Evolutionary conservation across 805 yeast species (phyloP).

Genomic region (Candida taoyuanica): DNA sequence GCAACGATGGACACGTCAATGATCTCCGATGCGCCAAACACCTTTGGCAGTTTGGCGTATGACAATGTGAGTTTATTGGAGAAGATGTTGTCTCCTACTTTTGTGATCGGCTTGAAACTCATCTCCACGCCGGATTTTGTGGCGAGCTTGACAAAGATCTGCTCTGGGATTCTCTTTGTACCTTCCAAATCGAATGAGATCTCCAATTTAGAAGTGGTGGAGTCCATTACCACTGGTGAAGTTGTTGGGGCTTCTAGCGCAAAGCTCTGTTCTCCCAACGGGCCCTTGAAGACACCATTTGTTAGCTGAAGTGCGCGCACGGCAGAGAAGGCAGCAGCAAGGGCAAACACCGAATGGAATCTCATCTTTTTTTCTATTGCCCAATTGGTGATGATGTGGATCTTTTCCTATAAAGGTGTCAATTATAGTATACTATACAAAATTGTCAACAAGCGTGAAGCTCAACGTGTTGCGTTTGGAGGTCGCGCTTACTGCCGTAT

Average conservation of each 20-base stretch:
- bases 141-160: conserved; percentile 20
- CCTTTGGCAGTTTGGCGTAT: conserved; percentile 21
- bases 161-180: conserved; percentile 22
- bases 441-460: background rate
- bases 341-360: conserved; percentile 12
- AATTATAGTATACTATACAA: too few relatives aligned
- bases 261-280: conserved; percentile 13
- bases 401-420: background rate
- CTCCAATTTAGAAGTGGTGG: conserved; percentile 14
- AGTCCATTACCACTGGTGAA: conserved; percentile 16
- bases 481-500: background rate
- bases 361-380: conserved; percentile 9
- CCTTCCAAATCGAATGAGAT: conserved; percentile 19
- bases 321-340: conserved; percentile 11
- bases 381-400: background rate
- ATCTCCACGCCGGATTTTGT: conserved; percentile 22
- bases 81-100: conserved; percentile 7
- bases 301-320: conserved; percentile 17
- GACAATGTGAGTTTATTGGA: conserved; percentile 15
- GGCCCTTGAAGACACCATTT: conserved; percentile 17
- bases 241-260: conserved; percentile 5
- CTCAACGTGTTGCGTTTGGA: background rate
- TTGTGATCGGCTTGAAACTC: conserved; percentile 24
- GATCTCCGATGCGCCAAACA: conserved; percentile 17
- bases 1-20: conserved; percentile 20